Base-by-base conservation (phyloP, 2,329 filamentous ascomycete genomes). In the Nemania sp. region DNA sequence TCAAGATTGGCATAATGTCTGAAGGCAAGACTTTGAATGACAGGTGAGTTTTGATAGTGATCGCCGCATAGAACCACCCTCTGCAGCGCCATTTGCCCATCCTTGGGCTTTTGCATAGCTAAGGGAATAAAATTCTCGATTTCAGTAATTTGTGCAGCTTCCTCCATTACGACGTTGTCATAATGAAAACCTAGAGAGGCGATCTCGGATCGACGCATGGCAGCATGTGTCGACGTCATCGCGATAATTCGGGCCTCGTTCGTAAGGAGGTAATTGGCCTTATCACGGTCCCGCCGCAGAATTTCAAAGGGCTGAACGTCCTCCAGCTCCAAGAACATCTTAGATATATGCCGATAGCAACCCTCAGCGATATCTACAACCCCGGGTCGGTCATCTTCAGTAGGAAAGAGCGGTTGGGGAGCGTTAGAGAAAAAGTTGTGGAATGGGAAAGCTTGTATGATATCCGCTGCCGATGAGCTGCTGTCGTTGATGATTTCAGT, bases 181-280 rank as follows among this genome's bases (percentile, higher is more conserved):
- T 99, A 99, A 68, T 92, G 91, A 77, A 99, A 99, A 15, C 93
- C 93, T n/a, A 98, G 83, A 15, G 86, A 83, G 0, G 92, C 90
- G 69, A 99, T 98, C 70, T 98, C 94, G 65, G 91, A 87, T 64
- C 94, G 84, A 63, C 92, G 87, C 84, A 99, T 99, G 1, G 95
- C 95, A 4, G 95, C 96, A 75, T 99, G 95, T 0, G 96, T 99
- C 3, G 93, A 96, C 17, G 95, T 99, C 96, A 99, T 99, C 59
- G 95, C 96, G 66, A 99, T 89, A 64, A 99, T 95, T 37, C 95
- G 89, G n/a, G 96, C 96, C 76, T 98, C 94, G 70, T 92, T 97
- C 5, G 92, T 90, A 35, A 99, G 84, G 5, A 99, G 86, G 72
- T 99, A 99, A 75, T 98, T 98, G 53, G 93, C 90, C 78, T 96